phyloP scores from a whole-genome alignment of 2,329 filamentous ascomycete genomes.

The Pseudogymnoascus sp. region DNA sequence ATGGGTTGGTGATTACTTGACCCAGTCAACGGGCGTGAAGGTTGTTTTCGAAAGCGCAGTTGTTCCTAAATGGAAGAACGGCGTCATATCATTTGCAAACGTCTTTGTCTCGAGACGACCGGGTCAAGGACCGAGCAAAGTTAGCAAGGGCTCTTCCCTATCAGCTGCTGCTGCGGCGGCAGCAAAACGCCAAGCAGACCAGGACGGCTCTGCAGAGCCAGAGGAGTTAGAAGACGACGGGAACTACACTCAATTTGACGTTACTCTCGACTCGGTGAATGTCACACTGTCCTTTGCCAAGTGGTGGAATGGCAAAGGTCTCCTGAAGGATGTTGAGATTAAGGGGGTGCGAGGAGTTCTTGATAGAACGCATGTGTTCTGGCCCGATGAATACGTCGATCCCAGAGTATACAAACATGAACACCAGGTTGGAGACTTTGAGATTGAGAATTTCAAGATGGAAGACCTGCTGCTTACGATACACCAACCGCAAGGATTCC shows the following conservation, averaged over 20 bases:
- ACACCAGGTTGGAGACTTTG: constrained; percentile 87
- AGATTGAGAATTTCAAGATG: constrained; percentile 94
- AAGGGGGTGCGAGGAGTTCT: constrained; percentile 88
- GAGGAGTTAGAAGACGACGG: constrained; percentile 64
- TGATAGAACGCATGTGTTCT: constrained; percentile 76
- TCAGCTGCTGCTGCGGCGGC: constrained; percentile 80
- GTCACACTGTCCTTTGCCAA: constrained; percentile 96
- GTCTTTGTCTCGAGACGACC: constrained; percentile 91
- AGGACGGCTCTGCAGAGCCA: constrained; percentile 22
- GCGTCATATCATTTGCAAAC: constrained; percentile 92
- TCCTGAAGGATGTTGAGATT: constrained; percentile 85
- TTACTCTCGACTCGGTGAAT: constrained; percentile 91
- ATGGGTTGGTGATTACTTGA: constrained; percentile 93
- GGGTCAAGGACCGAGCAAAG: constrained; percentile 69
- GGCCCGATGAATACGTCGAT: constrained; percentile 61
- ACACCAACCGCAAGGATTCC: constrained; percentile 81
- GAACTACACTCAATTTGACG: constrained; percentile 95
- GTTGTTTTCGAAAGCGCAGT: constrained; percentile 97
- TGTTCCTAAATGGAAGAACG: constrained; percentile 89
- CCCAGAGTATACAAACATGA: constrained; percentile 81
- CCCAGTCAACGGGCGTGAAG: constrained; percentile 82
- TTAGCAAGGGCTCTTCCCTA: constrained; percentile 83
- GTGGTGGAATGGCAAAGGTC: constrained; percentile 95
- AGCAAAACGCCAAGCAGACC: constrained; percentile 48
- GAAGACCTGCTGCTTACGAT: constrained; percentile 87